phyloP scores from a whole-genome alignment of 2,329 filamentous ascomycete genomes.

The Coleophoma eucalyptorum region DNA sequence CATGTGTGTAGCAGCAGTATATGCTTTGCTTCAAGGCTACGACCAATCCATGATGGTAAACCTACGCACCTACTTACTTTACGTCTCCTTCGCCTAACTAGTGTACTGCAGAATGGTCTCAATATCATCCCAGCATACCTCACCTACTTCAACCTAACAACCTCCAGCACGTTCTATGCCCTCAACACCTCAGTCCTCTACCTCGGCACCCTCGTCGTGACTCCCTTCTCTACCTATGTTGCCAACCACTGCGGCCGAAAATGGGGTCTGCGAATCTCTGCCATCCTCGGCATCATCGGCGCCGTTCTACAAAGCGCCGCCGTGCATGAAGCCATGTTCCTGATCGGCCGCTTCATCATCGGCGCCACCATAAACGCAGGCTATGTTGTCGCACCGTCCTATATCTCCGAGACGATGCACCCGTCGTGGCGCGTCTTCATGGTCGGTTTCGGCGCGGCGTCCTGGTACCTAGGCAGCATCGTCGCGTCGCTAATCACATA shows the following conservation, averaged over 20 bases:
- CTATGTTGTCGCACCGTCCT: background rate
- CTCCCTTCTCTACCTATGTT: background rate
- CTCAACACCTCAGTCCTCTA: background rate
- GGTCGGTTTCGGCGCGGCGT: background rate
- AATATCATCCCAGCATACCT: background rate
- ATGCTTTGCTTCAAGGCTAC: too few relatives aligned
- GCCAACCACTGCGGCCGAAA: background rate
- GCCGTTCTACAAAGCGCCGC: slow-evolving; percentile 28
- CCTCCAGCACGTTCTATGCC: background rate
- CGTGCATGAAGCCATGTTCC: slow-evolving; percentile 28
- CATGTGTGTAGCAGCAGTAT: too few relatives aligned
- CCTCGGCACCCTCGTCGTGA: background rate
- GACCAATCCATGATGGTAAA: too few relatives aligned
- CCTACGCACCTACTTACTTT: too few relatives aligned
- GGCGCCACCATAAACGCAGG: slow-evolving; percentile 17
- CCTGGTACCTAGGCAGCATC: background rate
- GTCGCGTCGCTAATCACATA: background rate
- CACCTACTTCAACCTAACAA: background rate
- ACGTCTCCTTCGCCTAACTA: too few relatives aligned
- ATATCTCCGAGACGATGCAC: background rate
- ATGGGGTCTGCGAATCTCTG: background rate
- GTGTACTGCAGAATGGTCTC: background rate
- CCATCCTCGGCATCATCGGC: background rate
- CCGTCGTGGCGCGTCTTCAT: background rate
- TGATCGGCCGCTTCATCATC: slow-evolving; percentile 25